These are phyloP conservation scores for Thielaviopsis euricoi DNA, from an alignment of 2,329 filamentous ascomycete genomes.

Conservation along the genomic window DNA sequence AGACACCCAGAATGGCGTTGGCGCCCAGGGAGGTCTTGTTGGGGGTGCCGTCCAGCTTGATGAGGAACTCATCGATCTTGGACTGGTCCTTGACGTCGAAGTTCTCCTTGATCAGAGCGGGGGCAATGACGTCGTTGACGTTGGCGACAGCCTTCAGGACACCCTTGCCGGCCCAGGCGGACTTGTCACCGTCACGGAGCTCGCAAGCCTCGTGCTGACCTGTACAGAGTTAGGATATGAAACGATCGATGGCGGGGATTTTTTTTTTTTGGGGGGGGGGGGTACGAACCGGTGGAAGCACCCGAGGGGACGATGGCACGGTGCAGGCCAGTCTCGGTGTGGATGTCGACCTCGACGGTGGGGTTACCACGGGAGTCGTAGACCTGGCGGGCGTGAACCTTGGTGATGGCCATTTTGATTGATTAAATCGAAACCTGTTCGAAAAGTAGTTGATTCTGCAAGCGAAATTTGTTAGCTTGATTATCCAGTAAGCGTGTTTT, in stretches of 20 bases:
- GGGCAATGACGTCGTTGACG: conserved; percentile 67
- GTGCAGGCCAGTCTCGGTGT: conserved; percentile 85
- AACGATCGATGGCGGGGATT: conserved; percentile 18
- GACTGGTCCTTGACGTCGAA: conserved; percentile 77
- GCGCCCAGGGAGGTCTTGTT: conserved; percentile 83
- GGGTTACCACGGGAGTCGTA: conserved; percentile 98
- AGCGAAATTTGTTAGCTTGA: conserved; percentile 12
- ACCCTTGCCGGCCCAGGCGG: conserved; percentile 76
- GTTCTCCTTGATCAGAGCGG: conserved; percentile 65
- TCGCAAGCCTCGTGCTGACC: conserved; percentile 83
- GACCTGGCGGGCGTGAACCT: conserved; percentile 84
- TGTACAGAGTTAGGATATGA: conserved; percentile 21
- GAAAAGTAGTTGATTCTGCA: conserved; percentile 3
- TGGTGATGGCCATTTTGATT: conserved; percentile 70
- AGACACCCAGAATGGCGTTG: conserved; percentile 78
- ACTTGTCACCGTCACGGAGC: conserved; percentile 79
- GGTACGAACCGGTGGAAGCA: conserved; percentile 64
- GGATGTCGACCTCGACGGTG: conserved; percentile 88
- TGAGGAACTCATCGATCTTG: conserved; percentile 71
- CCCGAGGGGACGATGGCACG: conserved; percentile 87
- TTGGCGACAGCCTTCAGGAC: conserved; percentile 74
- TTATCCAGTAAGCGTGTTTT: neutral
- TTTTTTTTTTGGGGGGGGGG: conserved; percentile 1
- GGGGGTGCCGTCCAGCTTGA: conserved; percentile 64
- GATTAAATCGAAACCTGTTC: conserved; percentile 9